Evolutionary conservation across 208 protist genomes (phyloP), one percentile per base, ranked within the genome.

Genomic region (Strigomonas galati): DNA sequence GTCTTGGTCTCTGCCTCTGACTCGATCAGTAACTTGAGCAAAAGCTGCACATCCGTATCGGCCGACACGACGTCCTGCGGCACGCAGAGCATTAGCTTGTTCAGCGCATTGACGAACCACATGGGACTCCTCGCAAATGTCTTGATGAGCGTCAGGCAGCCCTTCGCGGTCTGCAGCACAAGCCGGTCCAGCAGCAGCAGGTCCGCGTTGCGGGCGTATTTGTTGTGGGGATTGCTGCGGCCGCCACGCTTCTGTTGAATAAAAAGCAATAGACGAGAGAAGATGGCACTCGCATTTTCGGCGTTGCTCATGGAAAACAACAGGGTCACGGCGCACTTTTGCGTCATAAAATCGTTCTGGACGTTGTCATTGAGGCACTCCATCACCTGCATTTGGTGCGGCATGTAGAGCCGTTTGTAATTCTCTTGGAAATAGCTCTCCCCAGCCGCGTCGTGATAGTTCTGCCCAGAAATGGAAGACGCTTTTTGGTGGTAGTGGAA

Each of bases 291-390:
- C 10, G 98, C 89, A 72, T 99, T 99, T 58, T 85, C 65, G 7
- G 78, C 60, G 72, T 98, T 98, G 30, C 93, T 97, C 93, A 99
- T 98, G 23, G 80, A 71, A 72, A 94, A 96, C 31, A 99, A 89
- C 46, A 99, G 72, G 58, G 96, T 40, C 35, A 40, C 35, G 7
- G 35, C 35, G 35, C 35, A 40, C 35, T 40, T 40, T 10, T 40
- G 35, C 35, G 35, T 40, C 35, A 40, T 40, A 10, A 40, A 40
- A 10, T 40, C 35, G 35, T 10, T 40, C 35, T 40, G 35, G 7
- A 40, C 35, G 35, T 40, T 54, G 60, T 94, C 88, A 44, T 98
- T 97, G 0, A 99, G 78, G 65, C 95, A 98, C 23, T 93, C 76
- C 69, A 99, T 95, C 2, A 99, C 93, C 7, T 91, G 74, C 23